Percentiles rank a stretch among this genome's conserved stretches.
These are phyloP conservation scores for Salvia splendens DNA, from an alignment of 257 asterid genomes.

Conservation along the genomic window DNA sequence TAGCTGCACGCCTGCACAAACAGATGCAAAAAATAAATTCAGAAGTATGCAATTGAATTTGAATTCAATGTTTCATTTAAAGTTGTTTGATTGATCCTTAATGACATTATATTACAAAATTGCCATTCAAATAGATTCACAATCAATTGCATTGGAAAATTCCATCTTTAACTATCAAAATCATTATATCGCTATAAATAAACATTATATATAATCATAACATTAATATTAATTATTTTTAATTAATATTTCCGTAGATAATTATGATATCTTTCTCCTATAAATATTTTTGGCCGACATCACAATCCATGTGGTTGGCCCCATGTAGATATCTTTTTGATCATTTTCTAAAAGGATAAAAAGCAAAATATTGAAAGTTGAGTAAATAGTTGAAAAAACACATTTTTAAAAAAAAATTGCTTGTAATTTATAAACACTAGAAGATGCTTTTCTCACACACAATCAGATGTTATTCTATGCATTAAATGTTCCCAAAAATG, in stretches of 20 bases:
- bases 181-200: no score
- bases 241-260: background rate
- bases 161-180: no score
- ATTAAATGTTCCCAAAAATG: no score
- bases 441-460: background rate
- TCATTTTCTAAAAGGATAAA: conserved; percentile 18
- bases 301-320: conserved; percentile 34
- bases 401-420: background rate
- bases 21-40: no score
- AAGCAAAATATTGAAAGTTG: conserved; percentile 18
- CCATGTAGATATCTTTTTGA: conserved; percentile 29
- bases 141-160: no score
- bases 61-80: no score
- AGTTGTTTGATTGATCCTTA: no score
- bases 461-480: background rate
- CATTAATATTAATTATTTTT: background rate
- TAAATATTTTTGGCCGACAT: conserved; percentile 36
- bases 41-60: no score
- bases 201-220: no score
- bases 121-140: no score
- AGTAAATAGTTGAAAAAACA: conserved; percentile 14
- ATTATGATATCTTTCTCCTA: conserved; percentile 1
- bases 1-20: no score
- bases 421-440: background rate
- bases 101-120: no score